Evolutionary conservation across 768 basidiomycete genomes (phyloP), one percentile per base, ranked within the genome.

Genomic region (Lepiota venenata): DNA sequence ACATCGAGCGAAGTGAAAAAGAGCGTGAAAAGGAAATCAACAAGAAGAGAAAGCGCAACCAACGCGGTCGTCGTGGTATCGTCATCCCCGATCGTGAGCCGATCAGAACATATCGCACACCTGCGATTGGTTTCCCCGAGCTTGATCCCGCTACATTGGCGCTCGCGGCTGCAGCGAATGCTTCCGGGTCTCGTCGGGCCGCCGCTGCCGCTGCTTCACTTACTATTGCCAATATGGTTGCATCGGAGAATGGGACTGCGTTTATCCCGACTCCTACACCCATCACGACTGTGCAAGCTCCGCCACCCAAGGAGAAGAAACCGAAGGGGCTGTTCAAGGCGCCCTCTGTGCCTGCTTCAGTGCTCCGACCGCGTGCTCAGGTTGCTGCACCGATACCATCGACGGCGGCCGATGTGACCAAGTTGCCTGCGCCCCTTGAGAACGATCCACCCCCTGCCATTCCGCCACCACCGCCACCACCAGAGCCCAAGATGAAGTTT

Each of bases 21-120:
- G 94, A 97, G 57, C 82, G 93, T 56, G 97, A 99, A 68, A 93
- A 94, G 72, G 94, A 98, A 60, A 78, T 88, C 60, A 89, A 83
- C 60, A 88, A 87, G 66, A 85, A 93, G 57, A 76, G 91, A 43
- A 89, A 93, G 64, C 84, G 91, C 47, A 87, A 90, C 61, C 92
- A 89, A 1, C 82, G 97, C 35, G 87, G 87, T 3, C 75, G 88
- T 51, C 75, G 90, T 27, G 92, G 93, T 12, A 78, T 93, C 54
- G 83, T 82, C 2, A 74, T 98, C 21, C 95, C 97, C 0, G 97
- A 99, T 65, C 85, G 96, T 41, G 96, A 99, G 56, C 88, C 93
- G 2, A 81, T 90, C 65, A 80, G 92, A 69, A 98, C 97, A 5
- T 90, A 88, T 70, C 86, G 97, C 35, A 95, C 95, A 0, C 87